Evolutionary conservation across 176 grass and related monocot genomes (phyloP).

Genomic region (Eremochloa ophiuroides): DNA sequence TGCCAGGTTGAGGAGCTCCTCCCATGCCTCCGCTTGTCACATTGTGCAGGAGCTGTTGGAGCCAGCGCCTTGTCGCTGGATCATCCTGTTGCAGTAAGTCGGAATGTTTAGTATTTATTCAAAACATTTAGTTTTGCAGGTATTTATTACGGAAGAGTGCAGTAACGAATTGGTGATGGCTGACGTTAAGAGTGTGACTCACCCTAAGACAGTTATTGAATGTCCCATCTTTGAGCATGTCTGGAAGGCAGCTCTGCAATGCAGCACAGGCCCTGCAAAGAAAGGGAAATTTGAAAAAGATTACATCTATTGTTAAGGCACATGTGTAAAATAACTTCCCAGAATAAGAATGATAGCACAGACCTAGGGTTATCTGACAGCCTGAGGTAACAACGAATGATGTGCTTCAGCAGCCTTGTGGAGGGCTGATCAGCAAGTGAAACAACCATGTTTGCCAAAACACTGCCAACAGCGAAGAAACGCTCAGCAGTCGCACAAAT

Average conservation of each 20-base stretch:
- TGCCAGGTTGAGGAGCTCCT: constrained; percentile 60
- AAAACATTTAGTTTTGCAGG: not conserved
- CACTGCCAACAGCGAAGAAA: constrained; percentile 94
- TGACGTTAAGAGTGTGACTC: constrained; percentile 21
- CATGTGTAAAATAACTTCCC: not conserved
- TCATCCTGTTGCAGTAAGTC: constrained; percentile 57
- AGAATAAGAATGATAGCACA: not conserved
- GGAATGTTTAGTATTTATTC: not conserved
- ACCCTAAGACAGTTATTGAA: constrained; percentile 84
- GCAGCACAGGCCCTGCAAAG: constrained; percentile 76
- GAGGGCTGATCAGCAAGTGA: constrained; percentile 94
- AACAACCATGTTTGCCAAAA: constrained; percentile 94
- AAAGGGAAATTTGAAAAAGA: not conserved
- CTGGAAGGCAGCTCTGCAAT: constrained; percentile 76
- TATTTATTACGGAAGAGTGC: not conserved
- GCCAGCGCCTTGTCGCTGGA: constrained; percentile 80
- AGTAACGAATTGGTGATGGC: not conserved
- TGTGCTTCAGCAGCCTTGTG: constrained; percentile 92
- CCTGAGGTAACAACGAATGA: constrained; percentile 94
- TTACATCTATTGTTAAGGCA: not conserved
- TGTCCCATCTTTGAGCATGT: constrained; percentile 90
- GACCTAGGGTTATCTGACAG: constrained; percentile 97
- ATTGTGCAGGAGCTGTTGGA: constrained; percentile 74
- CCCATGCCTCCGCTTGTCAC: constrained; percentile 52
- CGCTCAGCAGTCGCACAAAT: constrained; percentile 91